Base-by-base conservation (phyloP, 75 land plant species). In the Selaginella tamariscina region DNA sequence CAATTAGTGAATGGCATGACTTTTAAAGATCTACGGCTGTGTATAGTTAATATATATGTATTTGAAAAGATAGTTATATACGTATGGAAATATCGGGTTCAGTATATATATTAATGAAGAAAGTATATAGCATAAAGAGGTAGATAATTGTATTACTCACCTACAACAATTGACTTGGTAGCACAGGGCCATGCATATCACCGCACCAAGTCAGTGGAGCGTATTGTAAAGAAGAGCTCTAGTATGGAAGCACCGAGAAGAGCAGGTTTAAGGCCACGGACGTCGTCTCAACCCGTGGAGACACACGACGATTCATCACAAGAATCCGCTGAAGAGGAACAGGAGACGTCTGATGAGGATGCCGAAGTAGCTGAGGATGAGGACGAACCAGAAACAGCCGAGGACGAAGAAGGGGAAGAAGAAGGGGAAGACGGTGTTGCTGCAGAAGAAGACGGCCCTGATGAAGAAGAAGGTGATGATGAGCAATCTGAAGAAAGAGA, bases 201-300 rank as follows among this genome's bases (percentile, higher is more conserved):
- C n/a, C 24, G 80, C 29, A 67, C 86, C 30, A 77, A 54, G 27
- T 79, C 70, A 29, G 54, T 33, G 29, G 78, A 81, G 33, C 73
- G 54, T 31, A 69, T 66, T 32, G 82, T 78, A 77, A 88, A 82
- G 59, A 65, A 29, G 22, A 31, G 29, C 39, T 79, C 68, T 26
- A 33, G 64, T 31, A 75, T 59, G 15, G 70, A 74, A 31, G 66
- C 69, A 26, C 98, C 98, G 31, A 75, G 98, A 11, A 82, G 98
- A 66, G 96, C 86, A 71, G 98, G 98, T 13, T 68, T 94, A 23
- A 73, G 96, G 11, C 96, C 98, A 30, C 91, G 98, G 15, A 78
- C 78, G 49, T 39, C 49, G 49, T 80, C 83, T 56, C 72, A 32
- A 32, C 67, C 72, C 56, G 69, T 33, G 54, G 29, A 71, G 23